phyloP scores from a whole-genome alignment of 2,329 filamentous ascomycete genomes.

The Penicillium freii region DNA sequence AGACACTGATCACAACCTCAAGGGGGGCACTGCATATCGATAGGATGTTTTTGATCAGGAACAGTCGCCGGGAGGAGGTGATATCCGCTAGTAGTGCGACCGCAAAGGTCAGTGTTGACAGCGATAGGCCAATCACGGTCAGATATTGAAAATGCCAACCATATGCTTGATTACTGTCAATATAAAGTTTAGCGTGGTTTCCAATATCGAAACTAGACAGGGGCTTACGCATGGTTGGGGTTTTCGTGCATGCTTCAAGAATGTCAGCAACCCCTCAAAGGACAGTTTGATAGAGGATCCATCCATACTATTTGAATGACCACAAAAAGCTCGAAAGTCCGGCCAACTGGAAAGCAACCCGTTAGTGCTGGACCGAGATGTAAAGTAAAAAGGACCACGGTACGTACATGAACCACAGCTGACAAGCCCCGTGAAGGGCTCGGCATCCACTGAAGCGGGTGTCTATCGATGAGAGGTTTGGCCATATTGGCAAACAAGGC shows the following conservation, averaged over 20 bases:
- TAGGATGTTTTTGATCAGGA: slow-evolving; percentile 57
- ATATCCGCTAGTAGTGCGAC: slow-evolving; percentile 57
- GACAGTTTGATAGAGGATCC: slow-evolving; percentile 14
- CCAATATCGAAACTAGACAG: background rate
- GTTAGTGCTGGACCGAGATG: background rate
- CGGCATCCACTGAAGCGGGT: slow-evolving; percentile 45
- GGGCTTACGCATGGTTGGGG: slow-evolving; percentile 41
- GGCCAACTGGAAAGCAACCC: slow-evolving; percentile 26
- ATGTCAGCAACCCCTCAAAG: slow-evolving; percentile 11
- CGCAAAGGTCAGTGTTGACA: slow-evolving; percentile 56
- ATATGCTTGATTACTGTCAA: slow-evolving; percentile 55
- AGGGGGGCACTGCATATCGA: slow-evolving; percentile 59
- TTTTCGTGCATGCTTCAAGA: slow-evolving; percentile 41
- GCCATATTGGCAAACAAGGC: slow-evolving; percentile 11
- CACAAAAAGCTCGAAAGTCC: slow-evolving; percentile 45
- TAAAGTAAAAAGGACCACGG: background rate
- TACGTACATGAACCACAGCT: slow-evolving; percentile 43
- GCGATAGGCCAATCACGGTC: slow-evolving; percentile 59
- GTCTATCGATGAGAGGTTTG: slow-evolving; percentile 29
- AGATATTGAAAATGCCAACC: slow-evolving; percentile 67
- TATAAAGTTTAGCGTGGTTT: background rate
- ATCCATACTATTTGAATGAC: slow-evolving; percentile 46
- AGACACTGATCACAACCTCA: slow-evolving; percentile 58
- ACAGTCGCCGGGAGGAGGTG: slow-evolving; percentile 51
- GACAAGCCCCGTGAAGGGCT: slow-evolving; percentile 47